Base-by-base conservation (phyloP, 2,329 filamentous ascomycete genomes). In the Hawksworthiomyces lignivorus region DNA sequence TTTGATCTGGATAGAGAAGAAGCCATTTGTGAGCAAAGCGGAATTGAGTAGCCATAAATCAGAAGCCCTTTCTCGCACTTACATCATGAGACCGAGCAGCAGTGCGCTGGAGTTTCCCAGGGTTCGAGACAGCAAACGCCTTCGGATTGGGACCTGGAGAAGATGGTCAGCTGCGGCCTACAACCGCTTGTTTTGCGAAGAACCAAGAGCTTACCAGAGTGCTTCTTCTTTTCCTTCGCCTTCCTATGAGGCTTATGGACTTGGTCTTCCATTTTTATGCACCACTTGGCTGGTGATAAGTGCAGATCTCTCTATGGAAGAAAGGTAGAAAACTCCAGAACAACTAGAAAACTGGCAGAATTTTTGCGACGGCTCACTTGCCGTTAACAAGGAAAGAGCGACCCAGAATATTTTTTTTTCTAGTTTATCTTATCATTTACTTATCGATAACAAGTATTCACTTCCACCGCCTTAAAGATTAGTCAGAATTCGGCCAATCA, bases 1-100 rank as follows among this genome's bases (percentile, higher is more conserved):
- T 73, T 87, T 92, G 63, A 95, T 81, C 84, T 89, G 45, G 18
- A n/a, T n/a, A n/a, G n/a, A n/a, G n/a, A n/a, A n/a, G n/a, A n/a
- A n/a, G n/a, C n/a, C n/a, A n/a, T 2, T 40, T 35, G 39, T 62
- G 41, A 65, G 55, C 29, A 52, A 47, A 8, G 11, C 8, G 7
- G 18, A n/a, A 4, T 18, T 4, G 20, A 36, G 27, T 19, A 10
- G 19, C 3, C 15, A 6, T n/a, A 20, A 12, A 7, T 4, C 29
- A 31, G n/a, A n/a, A n/a, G n/a, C n/a, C n/a, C n/a, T n/a, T n/a
- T 17, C 20, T 11, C 9, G 12, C 12, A 39, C 50, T 21, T 67
- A 82, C 80, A 74, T 87, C 82, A 56, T 81, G 74, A 45, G 80
- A 83, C 57, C 84, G 72, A 40, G 81, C 80, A 5, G 82, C 84